Evolutionary conservation across 192 early-diverging fungal genomes (phyloP), one percentile per base, ranked within the genome.

Genomic region (Entrophospora sp.): DNA sequence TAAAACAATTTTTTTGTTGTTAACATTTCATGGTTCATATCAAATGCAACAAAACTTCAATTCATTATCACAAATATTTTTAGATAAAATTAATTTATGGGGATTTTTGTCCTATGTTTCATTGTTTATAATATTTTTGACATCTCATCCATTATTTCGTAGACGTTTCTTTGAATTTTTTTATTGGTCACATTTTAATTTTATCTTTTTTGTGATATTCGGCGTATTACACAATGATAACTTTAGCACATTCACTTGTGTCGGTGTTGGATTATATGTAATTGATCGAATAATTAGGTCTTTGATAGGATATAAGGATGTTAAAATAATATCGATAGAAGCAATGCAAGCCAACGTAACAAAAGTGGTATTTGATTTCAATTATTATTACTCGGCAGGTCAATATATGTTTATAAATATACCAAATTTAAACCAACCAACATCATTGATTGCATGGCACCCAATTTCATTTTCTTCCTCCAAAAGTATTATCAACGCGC

Each of bases 351-450:
- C 43, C 14, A 36, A 30, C 5, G 59, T 72, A 6, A 68, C 61
- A 16, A 27, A 38, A 2, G 37, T 72, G 13, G 55, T 64, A 9
- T 72, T 72, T 32, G 58, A 67, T 34, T 58, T 58, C 14, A 38
- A 52, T 13, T 42, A 37, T 6, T 20, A 30, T 24, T 78, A 69
- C 45, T 52, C 65, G 24, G 61, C 77, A 13, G 73, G 77, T 22
- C 77, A 78, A 70, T 78, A 78, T 53, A 68, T 69, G 5, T 78
- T 78, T 58, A 35, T 78, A n/a, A 63, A 69, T 2, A 55, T 78
- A 4, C n/a, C 62, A 2, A 51, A 51, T 48, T 32, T 64, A 5
- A 64, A 64, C 6, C 10, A 30, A 8, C 62, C 62, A 1, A 6
- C 35, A 14, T 49, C 45, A 24, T 64, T 49, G 14, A 8, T 64